A percentile compares a stretch with the other conserved stretches of the same genome.
These are phyloP conservation scores for Brassica cretica DNA, from an alignment of 345 rosid species.

Conservation along the genomic window DNA sequence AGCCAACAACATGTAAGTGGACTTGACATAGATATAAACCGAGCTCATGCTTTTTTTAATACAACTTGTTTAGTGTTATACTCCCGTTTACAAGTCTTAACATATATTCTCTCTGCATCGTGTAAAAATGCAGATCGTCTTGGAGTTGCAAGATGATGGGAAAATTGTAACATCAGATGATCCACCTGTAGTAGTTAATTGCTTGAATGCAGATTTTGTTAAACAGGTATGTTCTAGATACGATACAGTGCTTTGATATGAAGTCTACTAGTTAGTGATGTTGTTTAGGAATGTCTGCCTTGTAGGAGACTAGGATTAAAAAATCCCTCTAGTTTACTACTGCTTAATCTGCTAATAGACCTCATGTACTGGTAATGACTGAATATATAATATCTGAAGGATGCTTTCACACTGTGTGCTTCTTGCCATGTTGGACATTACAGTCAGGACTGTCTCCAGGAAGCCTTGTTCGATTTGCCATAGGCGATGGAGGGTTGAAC, in stretches of 20 bases:
- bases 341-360: no score
- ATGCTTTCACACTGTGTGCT: conserved; percentile 10
- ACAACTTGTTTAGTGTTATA: background rate
- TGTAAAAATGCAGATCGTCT: conserved; percentile 61
- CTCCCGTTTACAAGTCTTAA: background rate
- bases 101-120: conserved; percentile 1
- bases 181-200: conserved; percentile 70
- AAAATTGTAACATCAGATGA: conserved; percentile 82
- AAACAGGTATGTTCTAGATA: conserved; percentile 50
- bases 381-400: background rate
- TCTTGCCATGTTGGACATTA: conserved; percentile 21
- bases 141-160: conserved; percentile 88
- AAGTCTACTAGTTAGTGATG: background rate
- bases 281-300: no score
- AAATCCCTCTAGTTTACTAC: no score
- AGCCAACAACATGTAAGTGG: conserved; percentile 69
- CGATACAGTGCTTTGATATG: background rate
- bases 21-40: conserved; percentile 15
- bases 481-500: conserved; percentile 72
- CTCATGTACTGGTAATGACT: no score
- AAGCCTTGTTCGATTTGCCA: conserved; percentile 69
- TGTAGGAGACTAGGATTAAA: no score
- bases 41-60: conserved; percentile 10
- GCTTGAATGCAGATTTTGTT: conserved; percentile 63
- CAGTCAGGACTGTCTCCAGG: conserved; percentile 67